Evolutionary conservation across 305 asterid species (phyloP).

Genomic region (Ruellia speciosa): DNA sequence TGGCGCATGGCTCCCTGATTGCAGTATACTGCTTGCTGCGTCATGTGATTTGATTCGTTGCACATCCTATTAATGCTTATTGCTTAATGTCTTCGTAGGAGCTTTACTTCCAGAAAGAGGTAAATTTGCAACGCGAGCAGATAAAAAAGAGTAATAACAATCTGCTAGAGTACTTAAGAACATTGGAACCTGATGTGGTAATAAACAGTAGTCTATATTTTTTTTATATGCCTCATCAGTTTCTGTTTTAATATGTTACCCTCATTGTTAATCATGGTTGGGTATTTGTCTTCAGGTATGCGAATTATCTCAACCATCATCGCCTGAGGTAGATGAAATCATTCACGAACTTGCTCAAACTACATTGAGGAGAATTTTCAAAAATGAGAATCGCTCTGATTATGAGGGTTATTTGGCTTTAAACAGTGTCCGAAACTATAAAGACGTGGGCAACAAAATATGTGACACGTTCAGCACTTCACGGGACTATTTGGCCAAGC

Average conservation of each 20-base stretch:
- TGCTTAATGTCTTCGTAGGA: too few relatives aligned
- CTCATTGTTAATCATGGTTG: too few relatives aligned
- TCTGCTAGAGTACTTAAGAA: constrained; percentile 69
- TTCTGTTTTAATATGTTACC: too few relatives aligned
- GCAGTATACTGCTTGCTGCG: too few relatives aligned
- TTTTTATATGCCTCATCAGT: constrained; percentile 9
- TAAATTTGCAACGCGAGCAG: constrained; percentile 56
- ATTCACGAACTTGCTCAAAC: constrained; percentile 77
- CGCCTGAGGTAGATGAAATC: constrained; percentile 79
- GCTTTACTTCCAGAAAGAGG: constrained; percentile 45
- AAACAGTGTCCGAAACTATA: constrained; percentile 30
- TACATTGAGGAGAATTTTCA: constrained; percentile 47
- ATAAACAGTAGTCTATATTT: too few relatives aligned
- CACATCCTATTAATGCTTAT: too few relatives aligned
- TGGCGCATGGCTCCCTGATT: too few relatives aligned
- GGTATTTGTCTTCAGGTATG: too few relatives aligned
- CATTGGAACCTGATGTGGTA: constrained; percentile 88
- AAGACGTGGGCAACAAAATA: constrained; percentile 24
- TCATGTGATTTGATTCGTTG: too few relatives aligned
- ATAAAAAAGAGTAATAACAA: constrained; percentile 50
- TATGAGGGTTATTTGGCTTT: constrained; percentile 25
- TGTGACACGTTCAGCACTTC: constrained; percentile 48
- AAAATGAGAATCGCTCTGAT: constrained; percentile 39
- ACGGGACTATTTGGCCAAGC: constrained; percentile 86
- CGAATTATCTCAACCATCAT: constrained; percentile 80